phyloP scores from a whole-genome alignment of 371 early-diverging fungal species.

The Gilbertella persicaria region DNA sequence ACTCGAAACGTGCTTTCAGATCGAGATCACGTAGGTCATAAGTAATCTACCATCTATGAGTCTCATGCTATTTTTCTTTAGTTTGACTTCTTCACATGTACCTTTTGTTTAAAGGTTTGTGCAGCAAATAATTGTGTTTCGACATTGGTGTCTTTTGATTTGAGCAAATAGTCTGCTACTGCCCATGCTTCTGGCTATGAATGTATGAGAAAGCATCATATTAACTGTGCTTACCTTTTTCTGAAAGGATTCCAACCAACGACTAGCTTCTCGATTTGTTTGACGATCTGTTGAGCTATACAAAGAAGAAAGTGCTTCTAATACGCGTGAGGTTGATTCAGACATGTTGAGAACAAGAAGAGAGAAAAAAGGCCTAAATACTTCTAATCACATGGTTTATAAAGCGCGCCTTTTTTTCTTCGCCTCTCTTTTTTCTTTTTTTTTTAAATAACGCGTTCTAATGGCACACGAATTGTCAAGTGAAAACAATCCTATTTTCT shows the following conservation, averaged over 20 bases:
- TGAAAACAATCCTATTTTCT: slow-evolving; percentile 1
- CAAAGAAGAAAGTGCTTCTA: slow-evolving; percentile 27
- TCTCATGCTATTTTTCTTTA: too few species aligned
- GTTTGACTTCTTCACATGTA: slow-evolving; percentile 25
- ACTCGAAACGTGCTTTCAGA: slow-evolving; percentile 55
- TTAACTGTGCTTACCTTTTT: slow-evolving; percentile 64
- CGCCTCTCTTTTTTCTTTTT: too few species aligned
- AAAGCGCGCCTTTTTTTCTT: too few species aligned
- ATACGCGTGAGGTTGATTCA: slow-evolving; percentile 18
- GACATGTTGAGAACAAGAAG: slow-evolving; percentile 1
- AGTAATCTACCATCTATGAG: slow-evolving; percentile 64
- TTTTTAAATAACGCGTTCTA: background rate
- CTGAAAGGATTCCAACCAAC: slow-evolving; percentile 89
- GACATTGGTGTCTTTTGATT: slow-evolving; percentile 49
- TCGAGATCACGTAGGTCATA: slow-evolving; percentile 81
- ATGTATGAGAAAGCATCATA: background rate
- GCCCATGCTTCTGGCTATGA: slow-evolving; percentile 92
- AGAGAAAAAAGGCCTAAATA: background rate
- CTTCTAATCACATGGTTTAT: too few species aligned
- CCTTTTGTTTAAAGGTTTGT: slow-evolving; percentile 92
- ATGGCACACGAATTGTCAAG: too few species aligned
- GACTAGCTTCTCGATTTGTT: slow-evolving; percentile 66
- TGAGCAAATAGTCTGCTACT: slow-evolving; percentile 75
- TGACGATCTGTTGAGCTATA: slow-evolving; percentile 39
- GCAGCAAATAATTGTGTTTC: slow-evolving; percentile 87